A percentile compares a stretch with the other conserved stretches of the same genome.
These are phyloP conservation scores for Camellia japonica DNA, from an alignment of 148 eudicot genomes.

Conservation along the genomic window DNA sequence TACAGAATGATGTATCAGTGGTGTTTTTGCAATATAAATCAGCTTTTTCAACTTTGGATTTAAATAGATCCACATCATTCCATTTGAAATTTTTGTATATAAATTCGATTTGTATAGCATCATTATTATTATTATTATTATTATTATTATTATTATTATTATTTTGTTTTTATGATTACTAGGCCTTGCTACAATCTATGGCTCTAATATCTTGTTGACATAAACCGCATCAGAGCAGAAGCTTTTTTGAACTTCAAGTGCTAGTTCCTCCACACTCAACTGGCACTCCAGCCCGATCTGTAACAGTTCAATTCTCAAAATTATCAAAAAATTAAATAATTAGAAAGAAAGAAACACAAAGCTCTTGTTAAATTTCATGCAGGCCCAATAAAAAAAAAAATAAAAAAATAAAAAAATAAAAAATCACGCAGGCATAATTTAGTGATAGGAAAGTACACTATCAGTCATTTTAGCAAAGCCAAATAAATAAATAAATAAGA, in stretches of 20 bases:
- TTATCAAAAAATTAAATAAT: neutral
- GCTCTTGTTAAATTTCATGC: neutral
- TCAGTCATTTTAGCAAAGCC: neutral
- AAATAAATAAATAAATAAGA: neutral
- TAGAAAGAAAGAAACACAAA: neutral
- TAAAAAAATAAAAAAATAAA: no score
- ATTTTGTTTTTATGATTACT: no score
- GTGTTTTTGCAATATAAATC: no score
- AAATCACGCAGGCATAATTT: neutral
- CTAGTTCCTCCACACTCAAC: conserved; percentile 54
- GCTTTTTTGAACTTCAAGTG: conserved; percentile 51
- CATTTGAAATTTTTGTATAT: no score
- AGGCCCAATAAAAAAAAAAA: neutral
- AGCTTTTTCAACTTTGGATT: no score
- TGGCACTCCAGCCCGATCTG: conserved; percentile 61
- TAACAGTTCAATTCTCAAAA: neutral
- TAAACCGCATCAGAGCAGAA: conserved; percentile 21
- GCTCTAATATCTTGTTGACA: neutral
- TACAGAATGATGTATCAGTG: no score
- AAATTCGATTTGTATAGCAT: no score
- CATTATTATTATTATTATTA: no score
- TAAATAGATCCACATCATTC: no score
- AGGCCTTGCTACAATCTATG: neutral
- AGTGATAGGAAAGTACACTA: neutral
- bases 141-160: no score